Base-by-base conservation (phyloP, 306 rosid genomes). In the Echinosophora koreensis region DNA sequence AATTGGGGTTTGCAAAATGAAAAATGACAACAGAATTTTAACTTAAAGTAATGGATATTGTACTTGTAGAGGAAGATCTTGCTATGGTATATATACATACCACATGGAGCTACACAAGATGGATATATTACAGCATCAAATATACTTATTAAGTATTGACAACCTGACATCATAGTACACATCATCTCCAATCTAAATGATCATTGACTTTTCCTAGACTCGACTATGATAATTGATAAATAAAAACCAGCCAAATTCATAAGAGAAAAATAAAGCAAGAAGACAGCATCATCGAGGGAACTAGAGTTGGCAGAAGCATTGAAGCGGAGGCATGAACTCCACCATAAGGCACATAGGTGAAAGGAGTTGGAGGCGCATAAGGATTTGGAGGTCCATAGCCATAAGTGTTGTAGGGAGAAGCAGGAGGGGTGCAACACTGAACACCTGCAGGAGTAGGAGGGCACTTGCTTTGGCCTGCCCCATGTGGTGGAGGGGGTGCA, bases 401-500 rank as follows among this genome's bases (percentile, higher is more conserved):
- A 22, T 22, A 22, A 22, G 22, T 39, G 14, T 14, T 39, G 54
- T 73, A 73, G 17, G 83, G 76, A 30, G 83, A 72, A 39, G 50
- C 56, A 9, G 83, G 83, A 10, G 85, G 88, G n/a, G 60, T 73
- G 51, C 88, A 77, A 4, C 83, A 85, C 77, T 77, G 62, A 38
- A 62, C 83, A 67, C 77, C 77, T n/a, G 66, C 49, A 41, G 75
- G 71, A 41, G 75, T 71, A 4, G 88, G 88, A 62, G 88, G 88
- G n/a, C 86, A 85, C 68, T 85, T 84, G 27, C 64, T 71, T 0
- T 71, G 68, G 1, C 66, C 83, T 2, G 7, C 0, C 70, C 66
- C 18, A 2, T 77, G 79, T 2, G 85, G 85, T 4, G 82, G 84
- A 1, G 87, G 85, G 0, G 86, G 77, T 1, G 71, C 37, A 1